Evolutionary conservation across 2,329 filamentous ascomycete species (phyloP).

Genomic region (Thielaviopsis ethacetica): DNA sequence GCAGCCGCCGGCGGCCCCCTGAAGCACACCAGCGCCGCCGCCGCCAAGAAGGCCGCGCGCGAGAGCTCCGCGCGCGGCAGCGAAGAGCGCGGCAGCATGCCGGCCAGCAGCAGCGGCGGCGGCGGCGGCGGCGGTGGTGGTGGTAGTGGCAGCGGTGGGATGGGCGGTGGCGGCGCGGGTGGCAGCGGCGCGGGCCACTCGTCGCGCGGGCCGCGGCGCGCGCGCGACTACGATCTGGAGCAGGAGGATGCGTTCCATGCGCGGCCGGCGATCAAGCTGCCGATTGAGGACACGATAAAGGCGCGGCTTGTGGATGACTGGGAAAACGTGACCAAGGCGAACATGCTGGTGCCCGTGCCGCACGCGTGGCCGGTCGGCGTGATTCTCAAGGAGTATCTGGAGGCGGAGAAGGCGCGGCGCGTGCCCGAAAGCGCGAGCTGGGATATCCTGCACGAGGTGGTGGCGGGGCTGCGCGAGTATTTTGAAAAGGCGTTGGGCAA

Average conservation of each 20-base stretch:
- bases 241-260: slow-evolving; percentile 80
- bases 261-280: slow-evolving; percentile 71
- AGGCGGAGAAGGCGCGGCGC: slow-evolving; percentile 51
- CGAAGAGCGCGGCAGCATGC: slow-evolving; percentile 45
- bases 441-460: slow-evolving; percentile 79
- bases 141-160: slow-evolving; percentile 53
- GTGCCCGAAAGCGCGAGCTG: slow-evolving; percentile 50
- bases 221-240: slow-evolving; percentile 69
- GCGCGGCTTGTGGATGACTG: slow-evolving; percentile 91
- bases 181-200: slow-evolving; percentile 34
- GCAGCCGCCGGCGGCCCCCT: background rate
- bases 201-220: slow-evolving; percentile 53
- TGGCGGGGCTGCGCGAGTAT: slow-evolving; percentile 76
- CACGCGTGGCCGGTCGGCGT: slow-evolving; percentile 56
- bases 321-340: slow-evolving; percentile 96
- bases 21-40: slow-evolving; percentile 32
- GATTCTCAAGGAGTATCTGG: slow-evolving; percentile 69
- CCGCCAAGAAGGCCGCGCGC: slow-evolving; percentile 34
- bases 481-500: slow-evolving; percentile 83
- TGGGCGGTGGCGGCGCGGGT: slow-evolving; percentile 56
- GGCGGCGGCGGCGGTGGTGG: slow-evolving; percentile 63
- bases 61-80: slow-evolving; percentile 60
- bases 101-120: slow-evolving; percentile 17
- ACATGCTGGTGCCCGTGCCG: slow-evolving; percentile 74
- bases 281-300: slow-evolving; percentile 79